phyloP scores from a whole-genome alignment of 805 yeast species.

The Dipodascopsis uninucleata region DNA sequence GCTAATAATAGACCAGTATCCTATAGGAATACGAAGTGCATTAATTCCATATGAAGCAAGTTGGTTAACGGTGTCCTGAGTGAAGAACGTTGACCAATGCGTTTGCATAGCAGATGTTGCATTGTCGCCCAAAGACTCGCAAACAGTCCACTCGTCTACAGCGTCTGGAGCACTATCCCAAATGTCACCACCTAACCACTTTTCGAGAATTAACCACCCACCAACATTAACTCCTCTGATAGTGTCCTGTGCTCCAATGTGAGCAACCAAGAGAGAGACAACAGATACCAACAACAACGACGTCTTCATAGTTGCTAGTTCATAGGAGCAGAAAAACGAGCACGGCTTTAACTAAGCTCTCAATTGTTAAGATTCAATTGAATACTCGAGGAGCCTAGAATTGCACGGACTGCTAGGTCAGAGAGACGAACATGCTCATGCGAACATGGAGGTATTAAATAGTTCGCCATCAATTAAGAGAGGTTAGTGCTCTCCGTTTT shows the following conservation, averaged over 20 bases:
- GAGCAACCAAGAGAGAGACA: too few species aligned
- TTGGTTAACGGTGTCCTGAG: constrained; percentile 61
- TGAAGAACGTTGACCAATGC: constrained; percentile 79
- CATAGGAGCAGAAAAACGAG: too few species aligned
- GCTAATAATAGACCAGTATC: constrained; percentile 81
- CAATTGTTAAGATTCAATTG: too few species aligned
- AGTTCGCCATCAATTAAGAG: too few species aligned
- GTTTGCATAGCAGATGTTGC: constrained; percentile 52
- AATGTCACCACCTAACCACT: constrained; percentile 52
- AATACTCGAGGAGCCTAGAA: too few species aligned
- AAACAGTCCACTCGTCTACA: constrained; percentile 75
- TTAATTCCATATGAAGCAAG: constrained; percentile 66
- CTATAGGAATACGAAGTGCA: constrained; percentile 85
- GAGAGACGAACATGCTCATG: too few species aligned
- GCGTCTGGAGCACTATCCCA: constrained; percentile 57
- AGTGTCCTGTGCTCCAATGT: background rate
- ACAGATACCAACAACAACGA: background rate
- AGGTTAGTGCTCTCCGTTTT: too few species aligned
- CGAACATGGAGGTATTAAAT: too few species aligned
- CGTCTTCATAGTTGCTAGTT: background rate
- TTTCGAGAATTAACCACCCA: constrained; percentile 83
- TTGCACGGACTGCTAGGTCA: too few species aligned
- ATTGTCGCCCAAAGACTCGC: constrained; percentile 56
- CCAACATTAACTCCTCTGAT: constrained; percentile 61
- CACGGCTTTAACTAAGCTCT: too few species aligned